Percentiles rank a stretch among this genome's conserved stretches.
These are phyloP conservation scores for Sechiopsis laciniata DNA, from an alignment of 306 rosid species.

Conservation along the genomic window DNA sequence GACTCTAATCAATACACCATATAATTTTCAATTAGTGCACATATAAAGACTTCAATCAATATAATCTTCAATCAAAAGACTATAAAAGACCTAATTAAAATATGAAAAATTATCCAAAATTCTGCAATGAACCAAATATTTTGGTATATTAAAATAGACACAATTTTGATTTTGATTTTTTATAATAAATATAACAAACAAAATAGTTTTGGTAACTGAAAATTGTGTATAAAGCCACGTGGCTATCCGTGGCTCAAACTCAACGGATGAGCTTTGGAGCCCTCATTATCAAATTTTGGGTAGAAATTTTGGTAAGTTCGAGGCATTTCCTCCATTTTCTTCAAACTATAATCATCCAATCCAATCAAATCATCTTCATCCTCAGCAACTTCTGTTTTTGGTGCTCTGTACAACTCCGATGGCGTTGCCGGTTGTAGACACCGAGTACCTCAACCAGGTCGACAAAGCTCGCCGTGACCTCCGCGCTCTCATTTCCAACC, in stretches of 20 bases:
- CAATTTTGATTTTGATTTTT: too few species aligned
- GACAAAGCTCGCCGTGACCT: constrained; percentile 89
- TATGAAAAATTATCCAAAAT: too few species aligned
- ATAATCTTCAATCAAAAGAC: too few species aligned
- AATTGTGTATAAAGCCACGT: background rate
- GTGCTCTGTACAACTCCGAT: constrained; percentile 28
- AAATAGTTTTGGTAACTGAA: background rate
- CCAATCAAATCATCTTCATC: background rate
- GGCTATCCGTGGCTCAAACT: background rate
- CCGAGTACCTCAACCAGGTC: constrained; percentile 62
- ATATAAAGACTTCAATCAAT: too few species aligned
- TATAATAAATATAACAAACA: too few species aligned
- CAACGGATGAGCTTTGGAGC: constrained; percentile 10
- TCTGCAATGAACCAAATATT: too few species aligned
- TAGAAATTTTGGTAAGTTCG: constrained; percentile 8
- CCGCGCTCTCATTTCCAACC: constrained; percentile 69
- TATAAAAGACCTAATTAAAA: too few species aligned
- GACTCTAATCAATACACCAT: too few species aligned
- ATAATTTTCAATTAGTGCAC: too few species aligned
- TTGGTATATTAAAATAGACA: too few species aligned
- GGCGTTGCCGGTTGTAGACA: constrained; percentile 68
- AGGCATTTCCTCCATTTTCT: constrained; percentile 12
- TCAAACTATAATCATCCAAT: background rate
- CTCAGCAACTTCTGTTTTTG: background rate
- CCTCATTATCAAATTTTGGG: constrained; percentile 9